Conservation (phyloP, 2,329 filamentous ascomycete genomes). For the Ceratocystis harringtonii region DNA sequence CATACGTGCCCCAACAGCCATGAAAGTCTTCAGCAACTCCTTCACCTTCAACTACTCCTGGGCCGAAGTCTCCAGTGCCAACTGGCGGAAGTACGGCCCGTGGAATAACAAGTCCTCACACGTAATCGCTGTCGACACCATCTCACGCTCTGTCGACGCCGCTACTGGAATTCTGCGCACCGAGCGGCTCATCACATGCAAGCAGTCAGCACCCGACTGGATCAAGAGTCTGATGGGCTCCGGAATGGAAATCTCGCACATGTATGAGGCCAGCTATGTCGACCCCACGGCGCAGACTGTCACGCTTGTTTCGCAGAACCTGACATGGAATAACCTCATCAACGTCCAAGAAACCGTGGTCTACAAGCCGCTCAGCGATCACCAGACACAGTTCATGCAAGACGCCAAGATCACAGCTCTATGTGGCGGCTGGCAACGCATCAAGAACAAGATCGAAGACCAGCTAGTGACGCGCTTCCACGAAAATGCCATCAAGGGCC, state of each 20-base stretch:
- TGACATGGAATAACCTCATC: constrained; percentile 83
- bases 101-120: constrained; percentile 99
- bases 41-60: constrained; percentile 96
- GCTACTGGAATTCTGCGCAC: constrained; percentile 45
- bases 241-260: constrained; percentile 64
- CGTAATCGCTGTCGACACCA: constrained; percentile 86
- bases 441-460: constrained; percentile 93
- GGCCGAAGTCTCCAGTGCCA: constrained; percentile 93
- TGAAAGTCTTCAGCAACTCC: constrained; percentile 90
- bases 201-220: constrained; percentile 58
- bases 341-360: constrained; percentile 85
- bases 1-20: constrained; percentile 27
- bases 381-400: constrained; percentile 69
- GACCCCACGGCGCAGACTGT: constrained; percentile 71
- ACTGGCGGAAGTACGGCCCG: constrained; percentile 97
- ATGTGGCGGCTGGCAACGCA: constrained; percentile 92
- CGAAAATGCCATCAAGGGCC: constrained; percentile 80
- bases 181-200: constrained; percentile 47
- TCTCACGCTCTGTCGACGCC: constrained; percentile 50
- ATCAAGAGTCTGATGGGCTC: constrained; percentile 61
- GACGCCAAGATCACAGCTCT: constrained; percentile 85
- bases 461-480: constrained; percentile 74
- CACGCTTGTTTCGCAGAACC: constrained; percentile 91
- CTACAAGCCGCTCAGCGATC: constrained; percentile 49
- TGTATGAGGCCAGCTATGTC: constrained; percentile 93